These are phyloP conservation scores for Petrea volubilis DNA, from an alignment of 257 asterid species.

Conservation along the genomic window DNA sequence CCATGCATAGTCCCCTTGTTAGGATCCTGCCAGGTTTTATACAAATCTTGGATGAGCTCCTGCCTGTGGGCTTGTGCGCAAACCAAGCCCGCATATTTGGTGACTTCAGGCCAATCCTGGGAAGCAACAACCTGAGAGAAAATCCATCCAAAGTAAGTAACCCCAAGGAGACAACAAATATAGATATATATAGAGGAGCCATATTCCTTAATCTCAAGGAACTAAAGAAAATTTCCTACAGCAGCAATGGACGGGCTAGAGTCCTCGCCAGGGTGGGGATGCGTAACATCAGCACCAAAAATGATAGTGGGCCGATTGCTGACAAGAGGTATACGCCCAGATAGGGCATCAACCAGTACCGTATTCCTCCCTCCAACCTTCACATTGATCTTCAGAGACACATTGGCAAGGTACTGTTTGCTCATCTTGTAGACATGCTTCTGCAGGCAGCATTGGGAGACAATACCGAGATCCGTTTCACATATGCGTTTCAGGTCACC, in stretches of 20 bases:
- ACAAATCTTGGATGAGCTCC: conserved; percentile 89
- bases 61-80: conserved; percentile 97
- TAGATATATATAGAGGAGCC: not conserved
- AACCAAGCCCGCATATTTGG: conserved; percentile 93
- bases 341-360: conserved; percentile 82
- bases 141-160: conserved; percentile 18
- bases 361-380: conserved; percentile 98
- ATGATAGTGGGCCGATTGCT: conserved; percentile 91
- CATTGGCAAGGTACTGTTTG: conserved; percentile 93
- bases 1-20: conserved; percentile 74
- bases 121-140: conserved; percentile 91
- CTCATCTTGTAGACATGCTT: conserved; percentile 80
- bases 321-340: conserved; percentile 89
- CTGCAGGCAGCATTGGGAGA: conserved; percentile 93
- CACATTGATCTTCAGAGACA: conserved; percentile 83
- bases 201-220: not conserved
- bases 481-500: conserved; percentile 94
- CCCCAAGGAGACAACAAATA: not conserved
- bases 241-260: conserved; percentile 99
- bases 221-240: conserved; percentile 36
- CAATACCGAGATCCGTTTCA: conserved; percentile 96
- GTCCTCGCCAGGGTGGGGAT: conserved; percentile 99
- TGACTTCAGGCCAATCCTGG: conserved; percentile 97
- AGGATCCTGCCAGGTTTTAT: conserved; percentile 89
- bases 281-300: conserved; percentile 98